A percentile compares a stretch with the other conserved stretches of the same genome.
Conservation (phyloP, 805 yeast species). For the Zygoascus biomembranicola region DNA sequence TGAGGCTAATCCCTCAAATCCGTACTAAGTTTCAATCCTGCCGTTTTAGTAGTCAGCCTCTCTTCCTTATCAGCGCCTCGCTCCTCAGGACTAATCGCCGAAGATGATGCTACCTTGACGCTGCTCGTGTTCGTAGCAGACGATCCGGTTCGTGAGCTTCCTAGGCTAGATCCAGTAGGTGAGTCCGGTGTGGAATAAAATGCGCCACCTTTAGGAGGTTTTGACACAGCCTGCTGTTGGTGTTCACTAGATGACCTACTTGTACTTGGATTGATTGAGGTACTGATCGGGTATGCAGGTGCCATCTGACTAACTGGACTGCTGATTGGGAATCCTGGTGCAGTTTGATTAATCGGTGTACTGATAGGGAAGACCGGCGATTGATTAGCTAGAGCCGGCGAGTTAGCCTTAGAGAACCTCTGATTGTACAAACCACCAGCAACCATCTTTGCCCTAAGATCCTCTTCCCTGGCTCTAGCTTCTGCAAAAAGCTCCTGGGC, state of each 20-base stretch:
- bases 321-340: neutral
- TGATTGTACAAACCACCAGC: conserved; percentile 15
- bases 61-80: conserved; percentile 7
- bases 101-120: conserved; percentile 2
- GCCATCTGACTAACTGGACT: neutral
- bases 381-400: neutral
- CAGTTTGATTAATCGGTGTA: neutral
- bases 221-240: neutral
- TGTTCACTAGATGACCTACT: neutral
- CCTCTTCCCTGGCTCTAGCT: conserved; percentile 35
- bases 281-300: neutral
- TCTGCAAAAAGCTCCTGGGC: conserved; percentile 82
- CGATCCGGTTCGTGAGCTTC: conserved; percentile 18
- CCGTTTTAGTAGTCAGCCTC: conserved; percentile 17
- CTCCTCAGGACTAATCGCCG: neutral
- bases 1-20: conserved; percentile 3
- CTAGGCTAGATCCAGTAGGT: conserved; percentile 17
- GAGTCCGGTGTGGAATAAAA: conserved; percentile 15
- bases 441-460: conserved; percentile 18
- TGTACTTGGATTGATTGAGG: neutral
- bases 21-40: conserved; percentile 18
- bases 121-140: conserved; percentile 15
- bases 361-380: neutral
- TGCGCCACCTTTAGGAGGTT: neutral
- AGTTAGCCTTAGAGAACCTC: neutral